These are phyloP conservation scores for Sanghuangporus weigelae DNA, from an alignment of 1,284 basidiomycete species.

Conservation along the genomic window DNA sequence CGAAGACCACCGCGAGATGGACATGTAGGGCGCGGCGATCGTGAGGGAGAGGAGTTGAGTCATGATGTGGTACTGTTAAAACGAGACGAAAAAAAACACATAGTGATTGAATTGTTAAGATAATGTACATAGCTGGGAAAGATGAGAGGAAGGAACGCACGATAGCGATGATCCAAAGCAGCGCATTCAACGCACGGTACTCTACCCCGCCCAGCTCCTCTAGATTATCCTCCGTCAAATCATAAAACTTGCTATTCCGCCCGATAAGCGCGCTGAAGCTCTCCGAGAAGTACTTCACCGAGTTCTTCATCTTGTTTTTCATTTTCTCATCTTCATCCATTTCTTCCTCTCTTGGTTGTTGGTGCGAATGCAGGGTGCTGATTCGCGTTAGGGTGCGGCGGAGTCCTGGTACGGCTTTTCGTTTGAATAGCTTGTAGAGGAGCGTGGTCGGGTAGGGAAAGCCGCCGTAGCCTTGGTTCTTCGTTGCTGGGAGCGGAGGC, in stretches of 20 bases:
- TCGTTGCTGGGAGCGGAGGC: constrained; percentile 5
- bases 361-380: constrained; percentile 54
- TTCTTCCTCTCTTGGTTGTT: not conserved
- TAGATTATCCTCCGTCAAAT: constrained; percentile 75
- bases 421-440: constrained; percentile 39
- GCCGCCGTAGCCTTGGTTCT: constrained; percentile 65
- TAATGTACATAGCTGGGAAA: no score
- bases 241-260: constrained; percentile 80
- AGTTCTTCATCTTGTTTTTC: constrained; percentile 26
- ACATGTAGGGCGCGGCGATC: constrained; percentile 76
- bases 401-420: constrained; percentile 46
- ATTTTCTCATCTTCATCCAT: not conserved
- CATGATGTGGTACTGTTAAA: constrained; percentile 68
- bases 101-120: not conserved
- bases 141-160: constrained; percentile 34
- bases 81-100: not conserved
- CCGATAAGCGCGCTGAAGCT: constrained; percentile 78
- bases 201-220: constrained; percentile 95
- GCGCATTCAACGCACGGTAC: constrained; percentile 77
- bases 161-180: constrained; percentile 72
- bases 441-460: constrained; percentile 81
- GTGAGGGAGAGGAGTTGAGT: constrained; percentile 62
- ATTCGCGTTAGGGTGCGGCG: constrained; percentile 58
- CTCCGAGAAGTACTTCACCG: constrained; percentile 73
- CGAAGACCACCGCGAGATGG: constrained; percentile 43